Evolutionary conservation across 2,329 filamentous ascomycete species (phyloP), one percentile per base, ranked within the genome.

Genomic region (Aspergillus calidoustus): DNA sequence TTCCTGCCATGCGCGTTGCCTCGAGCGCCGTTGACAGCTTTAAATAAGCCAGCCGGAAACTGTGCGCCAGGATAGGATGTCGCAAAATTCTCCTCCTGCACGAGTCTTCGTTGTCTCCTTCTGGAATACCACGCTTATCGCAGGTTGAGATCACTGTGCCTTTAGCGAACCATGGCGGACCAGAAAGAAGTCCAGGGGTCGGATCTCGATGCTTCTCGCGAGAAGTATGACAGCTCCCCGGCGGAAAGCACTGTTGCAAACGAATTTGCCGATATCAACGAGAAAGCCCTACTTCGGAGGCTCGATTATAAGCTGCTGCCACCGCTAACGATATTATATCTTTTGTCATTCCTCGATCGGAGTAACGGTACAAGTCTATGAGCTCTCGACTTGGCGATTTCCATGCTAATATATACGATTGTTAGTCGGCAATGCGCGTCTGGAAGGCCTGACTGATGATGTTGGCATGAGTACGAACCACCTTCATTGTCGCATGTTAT

Each of bases 241-340:
- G 31, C 62, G 4, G 58, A 44, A 22, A 66, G 66, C 57, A 69
- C 61, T 48, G 43, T 67, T 3, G 64, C 62, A n/a, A 68, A 70
- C 19, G 64, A 65, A 7, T 59, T 64, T 19, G 49, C 63, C 13
- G 64, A 61, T 4, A 72, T 79, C 58, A 76, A 78, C 49, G 77
- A 80, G 61, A 77, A 74, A 58, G 66, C 74, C 3, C 61, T 81
- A 5, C 63, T 81, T 8, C 72, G 79, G 38, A 83, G 81, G 61
- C 69, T 83, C 28, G 81, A 83, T 63, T 69, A 72, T 43, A 73
- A 72, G 9, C 69, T 83, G 4, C 67, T 83, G 8, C 81, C 81
- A 4, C 73, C 79, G 0, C 61, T 82, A 48, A 80, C 78, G 1
- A 60, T 81, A 7, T 69, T 82, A 46, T 83, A 82, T 64, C 70